Conservation (phyloP, 768 basidiomycete genomes). For the Leccinellum rugosiceps region DNA sequence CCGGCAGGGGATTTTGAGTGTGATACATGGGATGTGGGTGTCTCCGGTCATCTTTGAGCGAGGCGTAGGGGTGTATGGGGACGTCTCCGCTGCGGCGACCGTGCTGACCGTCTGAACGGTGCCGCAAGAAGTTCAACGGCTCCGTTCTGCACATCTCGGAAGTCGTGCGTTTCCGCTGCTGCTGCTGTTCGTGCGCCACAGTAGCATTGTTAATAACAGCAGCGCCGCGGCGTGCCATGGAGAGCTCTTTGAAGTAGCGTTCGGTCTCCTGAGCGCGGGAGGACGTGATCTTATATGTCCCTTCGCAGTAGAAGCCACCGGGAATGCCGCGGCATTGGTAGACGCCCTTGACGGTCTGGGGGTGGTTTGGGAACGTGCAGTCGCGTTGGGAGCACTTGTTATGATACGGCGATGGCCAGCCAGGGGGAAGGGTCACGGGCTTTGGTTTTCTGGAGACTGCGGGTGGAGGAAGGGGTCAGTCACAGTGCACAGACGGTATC, state of each 20-base stretch:
- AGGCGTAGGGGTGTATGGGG: neutral
- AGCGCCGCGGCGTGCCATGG: slow-evolving; percentile 16
- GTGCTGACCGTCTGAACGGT: neutral
- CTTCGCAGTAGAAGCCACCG: slow-evolving; percentile 34
- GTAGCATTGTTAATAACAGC: neutral
- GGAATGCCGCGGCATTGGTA: slow-evolving; percentile 34
- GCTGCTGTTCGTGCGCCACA: slow-evolving; percentile 17
- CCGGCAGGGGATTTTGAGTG: neutral
- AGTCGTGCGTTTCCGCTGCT: slow-evolving; percentile 27
- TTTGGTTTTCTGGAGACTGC: slow-evolving; percentile 33
- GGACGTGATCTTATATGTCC: slow-evolving; percentile 33
- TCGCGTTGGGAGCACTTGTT: slow-evolving; percentile 35
- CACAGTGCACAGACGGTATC: neutral
- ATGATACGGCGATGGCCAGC: slow-evolving; percentile 37
- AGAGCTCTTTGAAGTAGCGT: slow-evolving; percentile 28
- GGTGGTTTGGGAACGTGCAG: slow-evolving; percentile 32
- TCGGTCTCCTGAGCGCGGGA: slow-evolving; percentile 34
- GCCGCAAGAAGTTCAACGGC: neutral
- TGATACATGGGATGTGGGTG: neutral
- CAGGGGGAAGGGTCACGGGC: slow-evolving; percentile 23
- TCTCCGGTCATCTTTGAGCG: slow-evolving; percentile 5
- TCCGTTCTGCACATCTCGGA: slow-evolving; percentile 29
- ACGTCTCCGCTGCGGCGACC: slow-evolving; percentile 18
- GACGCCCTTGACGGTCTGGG: slow-evolving; percentile 28
- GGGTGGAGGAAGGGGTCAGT: neutral